Conservation (phyloP, 441 rosid species). For the Raphanus hybrid region DNA sequence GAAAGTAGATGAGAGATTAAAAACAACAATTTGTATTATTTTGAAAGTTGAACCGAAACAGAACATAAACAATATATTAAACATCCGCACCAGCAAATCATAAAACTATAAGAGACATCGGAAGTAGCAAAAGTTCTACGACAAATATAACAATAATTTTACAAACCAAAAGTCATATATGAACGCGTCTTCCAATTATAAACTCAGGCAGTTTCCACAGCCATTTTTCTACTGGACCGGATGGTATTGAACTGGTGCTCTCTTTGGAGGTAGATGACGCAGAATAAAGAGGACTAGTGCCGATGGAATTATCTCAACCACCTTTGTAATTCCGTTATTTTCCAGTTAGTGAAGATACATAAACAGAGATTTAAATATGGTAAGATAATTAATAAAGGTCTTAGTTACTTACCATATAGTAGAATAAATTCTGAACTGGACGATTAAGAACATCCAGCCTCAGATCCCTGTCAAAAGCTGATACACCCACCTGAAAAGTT, state of each 20-base stretch:
- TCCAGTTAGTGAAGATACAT: constrained; percentile 4
- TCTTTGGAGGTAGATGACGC: constrained; percentile 74
- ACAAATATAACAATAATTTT: not conserved
- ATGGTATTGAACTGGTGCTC: constrained; percentile 69
- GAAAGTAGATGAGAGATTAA: not conserved
- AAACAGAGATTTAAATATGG: not conserved
- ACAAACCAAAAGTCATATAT: not conserved
- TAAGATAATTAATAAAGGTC: not conserved
- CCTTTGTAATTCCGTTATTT: constrained; percentile 49
- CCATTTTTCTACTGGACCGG: constrained; percentile 53
- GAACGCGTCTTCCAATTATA: constrained; percentile 28
- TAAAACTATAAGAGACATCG: not conserved
- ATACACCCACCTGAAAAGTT: constrained; percentile 56
- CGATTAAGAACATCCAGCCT: constrained; percentile 70
- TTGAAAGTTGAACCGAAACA: not conserved
- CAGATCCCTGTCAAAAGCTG: constrained; percentile 62
- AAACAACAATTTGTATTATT: not conserved
- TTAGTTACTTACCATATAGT: constrained; percentile 57
- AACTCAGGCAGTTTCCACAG: constrained; percentile 36
- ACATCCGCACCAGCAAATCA: not conserved
- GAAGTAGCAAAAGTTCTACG: not conserved
- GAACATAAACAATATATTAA: not conserved
- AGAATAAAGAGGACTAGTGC: constrained; percentile 70
- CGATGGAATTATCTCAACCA: constrained; percentile 78
- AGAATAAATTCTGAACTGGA: constrained; percentile 69